phyloP scores from a whole-genome alignment of 441 rosid genomes.

The Oxalis stricta region DNA sequence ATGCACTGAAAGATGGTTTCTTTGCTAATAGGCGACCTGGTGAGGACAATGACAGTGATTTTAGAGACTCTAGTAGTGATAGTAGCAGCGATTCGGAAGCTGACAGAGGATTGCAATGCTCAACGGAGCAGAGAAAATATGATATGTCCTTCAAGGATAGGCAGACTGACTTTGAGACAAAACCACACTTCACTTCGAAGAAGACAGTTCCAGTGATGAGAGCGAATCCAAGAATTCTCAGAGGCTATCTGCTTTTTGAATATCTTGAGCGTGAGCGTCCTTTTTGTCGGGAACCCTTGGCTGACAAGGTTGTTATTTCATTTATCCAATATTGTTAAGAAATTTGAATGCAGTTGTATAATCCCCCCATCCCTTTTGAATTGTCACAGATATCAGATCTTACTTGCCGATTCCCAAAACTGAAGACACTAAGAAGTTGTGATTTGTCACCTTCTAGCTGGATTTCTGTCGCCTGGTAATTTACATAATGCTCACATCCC shows the following conservation, averaged over 20 bases:
- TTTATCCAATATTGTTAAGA: not conserved
- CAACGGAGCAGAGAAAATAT: slow-evolving; percentile 21
- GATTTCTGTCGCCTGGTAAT: slow-evolving; percentile 82
- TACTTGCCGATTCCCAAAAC: slow-evolving; percentile 37
- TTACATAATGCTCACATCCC: not conserved
- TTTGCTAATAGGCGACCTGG: slow-evolving; percentile 28
- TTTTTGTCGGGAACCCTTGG: slow-evolving; percentile 61
- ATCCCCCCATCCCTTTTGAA: slow-evolving; percentile 7
- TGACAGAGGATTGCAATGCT: slow-evolving; percentile 25
- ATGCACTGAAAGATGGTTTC: not conserved
- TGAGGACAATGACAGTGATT: slow-evolving; percentile 61
- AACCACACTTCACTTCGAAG: slow-evolving; percentile 17
- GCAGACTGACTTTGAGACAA: slow-evolving; percentile 28
- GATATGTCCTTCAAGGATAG: slow-evolving; percentile 21
- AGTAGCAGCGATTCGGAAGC: slow-evolving; percentile 54
- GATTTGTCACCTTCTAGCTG: slow-evolving; percentile 54
- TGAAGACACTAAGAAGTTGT: slow-evolving; percentile 58
- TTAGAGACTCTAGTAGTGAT: slow-evolving; percentile 65
- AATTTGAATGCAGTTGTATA: no score
- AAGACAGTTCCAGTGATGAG: slow-evolving; percentile 52
- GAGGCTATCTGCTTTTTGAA: slow-evolving; percentile 47
- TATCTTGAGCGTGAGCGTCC: slow-evolving; percentile 61
- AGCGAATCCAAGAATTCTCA: slow-evolving; percentile 32
- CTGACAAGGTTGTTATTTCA: slow-evolving; percentile 43
- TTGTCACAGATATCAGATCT: slow-evolving; percentile 49